These are phyloP conservation scores for Polygonum aviculare DNA, from an alignment of 148 eudicot genomes.

Conservation along the genomic window DNA sequence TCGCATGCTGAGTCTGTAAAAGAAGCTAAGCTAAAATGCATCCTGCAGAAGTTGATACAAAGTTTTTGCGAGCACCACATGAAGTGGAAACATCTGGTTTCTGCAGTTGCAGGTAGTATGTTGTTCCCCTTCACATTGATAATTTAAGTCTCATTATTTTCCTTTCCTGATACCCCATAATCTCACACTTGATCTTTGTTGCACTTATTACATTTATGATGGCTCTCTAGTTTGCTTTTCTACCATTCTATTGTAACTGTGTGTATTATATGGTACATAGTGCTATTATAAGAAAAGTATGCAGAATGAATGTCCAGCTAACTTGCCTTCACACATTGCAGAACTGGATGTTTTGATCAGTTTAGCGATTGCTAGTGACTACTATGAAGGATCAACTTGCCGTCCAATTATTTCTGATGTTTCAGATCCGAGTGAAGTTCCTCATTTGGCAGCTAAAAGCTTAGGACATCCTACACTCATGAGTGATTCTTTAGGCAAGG, in stretches of 20 bases:
- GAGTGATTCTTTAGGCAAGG: conserved; percentile 73
- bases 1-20: conserved; percentile 76
- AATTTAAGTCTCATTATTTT: not conserved
- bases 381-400: conserved; percentile 82
- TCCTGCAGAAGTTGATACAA: conserved; percentile 68
- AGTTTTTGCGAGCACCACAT: conserved; percentile 81
- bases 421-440: conserved; percentile 31
- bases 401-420: conserved; percentile 51
- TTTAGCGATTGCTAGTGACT: conserved; percentile 82
- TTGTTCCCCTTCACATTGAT: not conserved
- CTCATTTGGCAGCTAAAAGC: conserved; percentile 59
- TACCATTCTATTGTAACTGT: not conserved
- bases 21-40: conserved; percentile 74
- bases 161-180: not conserved
- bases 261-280: not conserved
- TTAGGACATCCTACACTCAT: conserved; percentile 84
- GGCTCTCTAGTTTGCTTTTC: not conserved
- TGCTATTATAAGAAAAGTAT: not conserved
- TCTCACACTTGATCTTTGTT: not conserved
- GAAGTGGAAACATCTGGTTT: conserved; percentile 74
- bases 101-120: conserved; percentile 68
- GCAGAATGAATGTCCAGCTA: not conserved
- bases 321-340: conserved; percentile 30
- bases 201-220: not conserved
- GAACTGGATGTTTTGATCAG: conserved; percentile 88